Base-by-base conservation (phyloP, 139 green algal species). In the Trebouxia sp. region DNA sequence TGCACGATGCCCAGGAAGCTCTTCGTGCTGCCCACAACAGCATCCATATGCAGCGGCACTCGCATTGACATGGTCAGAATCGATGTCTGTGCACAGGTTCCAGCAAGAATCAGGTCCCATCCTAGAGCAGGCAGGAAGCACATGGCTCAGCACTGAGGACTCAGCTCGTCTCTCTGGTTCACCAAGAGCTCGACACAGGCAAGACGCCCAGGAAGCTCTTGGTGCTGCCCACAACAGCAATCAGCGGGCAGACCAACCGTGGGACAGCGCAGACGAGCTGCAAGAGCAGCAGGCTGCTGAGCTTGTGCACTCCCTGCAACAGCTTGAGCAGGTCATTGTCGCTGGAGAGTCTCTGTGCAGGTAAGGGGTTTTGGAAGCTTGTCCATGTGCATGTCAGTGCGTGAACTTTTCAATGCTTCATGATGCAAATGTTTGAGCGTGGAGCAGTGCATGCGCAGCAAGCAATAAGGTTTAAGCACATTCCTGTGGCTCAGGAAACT, bases 291-390 rank as follows among this genome's bases (percentile, higher is more conserved):
- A 56, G 12, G 41, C 43, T 32, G 69, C 42, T 15, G 17, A 6
- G 3, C 39, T 77, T 24, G 24, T 77, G 41, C 69, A 56, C 10
- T 32, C 41, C n/a, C n/a, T 77, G 3, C 42, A 55, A 5, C 24
- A 77, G 69, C 69, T 77, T n/a, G 69, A 77, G 69, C 11, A 37
- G 4, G n/a, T 77, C 12, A 24, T 77, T 38, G 41, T 77, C 12
- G 69, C 69, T 56, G 69, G 41, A 55, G 69, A 77, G 41, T 77
- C 69, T 10, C 43, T 77, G 8, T 77, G 69, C n/a, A 77, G 69
- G 69, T 69, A 22, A 69, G 56, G 20, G 22, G 3, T 10, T 5
- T 10, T 6, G 50, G 20, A 17, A 58, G 2, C 26, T 3, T 58
- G 5, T 17, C 50, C 50, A 58, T 58, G 26, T 5, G 50, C 50